Base-by-base conservation (phyloP, 208 protist genomes). In the Naegleria lovaniensis region DNA sequence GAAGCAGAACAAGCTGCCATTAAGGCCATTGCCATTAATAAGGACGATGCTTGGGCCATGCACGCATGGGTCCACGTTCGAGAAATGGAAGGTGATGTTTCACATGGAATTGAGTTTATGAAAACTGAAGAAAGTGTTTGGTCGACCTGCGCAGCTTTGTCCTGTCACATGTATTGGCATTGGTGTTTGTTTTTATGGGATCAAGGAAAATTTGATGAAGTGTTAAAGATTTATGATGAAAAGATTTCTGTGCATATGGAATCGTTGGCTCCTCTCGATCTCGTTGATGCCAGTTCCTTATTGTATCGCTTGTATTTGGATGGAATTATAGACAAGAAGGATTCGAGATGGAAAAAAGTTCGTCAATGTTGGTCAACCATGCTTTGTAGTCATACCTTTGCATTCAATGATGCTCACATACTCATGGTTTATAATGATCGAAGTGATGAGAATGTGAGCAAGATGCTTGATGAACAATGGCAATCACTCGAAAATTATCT, bases 381-480 rank as follows among this genome's bases (percentile, higher is more conserved):
- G 5, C 13, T 89, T 38, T 7, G 76, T 43, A n/a, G 16, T 41
- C 86, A 89, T 76, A 51, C 39, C 43, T 43, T 76, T 7, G 15
- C 38, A 4, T 89, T 89, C 40, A 89, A 89, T 89, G 86, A 89
- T 76, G 51, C n/a, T 43, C 86, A 89, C 40, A 89, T 89, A 43
- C 0, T 15, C 9, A 79, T 89, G 48, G 16, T 29, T 25, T 76
- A 43, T 29, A 39, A 36, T 39, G 11, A 25, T 9, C 5, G 22
- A 22, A n/a, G 0, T 0, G 11, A 39, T 43, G 25, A 43, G 5
- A n/a, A 79, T 36, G 67, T n/a, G 1, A 3, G 58, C 25, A 75
- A 79, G 9, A 79, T 79, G 19, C 0, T 39, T 5, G 9, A 29
- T 76, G 29, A 36, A 39, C 39, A 43, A n/a, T 43, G 41, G 11